Evolutionary conservation across 2,329 filamentous ascomycete genomes (phyloP), one percentile per base, ranked within the genome.

Genomic region (Dendrostoma leiphaemia): DNA sequence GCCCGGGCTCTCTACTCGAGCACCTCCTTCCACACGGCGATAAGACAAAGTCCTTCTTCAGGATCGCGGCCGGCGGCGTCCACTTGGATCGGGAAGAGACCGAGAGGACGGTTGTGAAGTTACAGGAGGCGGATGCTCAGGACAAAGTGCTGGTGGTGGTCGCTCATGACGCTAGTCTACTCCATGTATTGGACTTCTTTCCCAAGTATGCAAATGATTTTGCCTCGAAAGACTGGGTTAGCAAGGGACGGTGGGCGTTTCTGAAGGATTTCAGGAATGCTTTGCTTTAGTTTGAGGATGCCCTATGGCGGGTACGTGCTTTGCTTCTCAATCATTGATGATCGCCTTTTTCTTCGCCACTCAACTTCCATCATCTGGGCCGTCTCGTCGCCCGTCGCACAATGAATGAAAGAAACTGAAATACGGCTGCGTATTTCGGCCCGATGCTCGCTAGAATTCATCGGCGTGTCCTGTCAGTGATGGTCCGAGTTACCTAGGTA

Each of bases 191-290:
- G 1, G 74, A 78, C 6, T 74, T 81, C 53, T 83, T 78, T 60
- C 79, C 80, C 0, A 66, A 70, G 45, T 67, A 60, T 15, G 71
- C 73, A 13, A 76, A 81, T 59, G 69, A 67, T 4, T 82, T 77
- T 65, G 63, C 66, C 55, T 58, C 67, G 54, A 75, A 78, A 59
- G 74, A 70, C 0, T 77, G 74, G 73, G 71, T 66, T 17, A 61
- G 69, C 43, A 73, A 76, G 59, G 65, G 65, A 1, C 65, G 71
- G 32, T 83, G 79, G 73, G 61, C 68, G 54, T 83, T 82, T 61
- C 63, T 83, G 59, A 69, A 65, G 31, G 78, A 81, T 56, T 80
- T 80, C n/a, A 48, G 37, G 32, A 32, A 37, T 21, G 45, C 32
- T 26, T 38, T 48, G 32, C 15, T 37, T 13, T 48, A 26, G 26